Evolutionary conservation across 2,329 filamentous ascomycete species (phyloP).

Genomic region (Colletotrichum incanum): DNA sequence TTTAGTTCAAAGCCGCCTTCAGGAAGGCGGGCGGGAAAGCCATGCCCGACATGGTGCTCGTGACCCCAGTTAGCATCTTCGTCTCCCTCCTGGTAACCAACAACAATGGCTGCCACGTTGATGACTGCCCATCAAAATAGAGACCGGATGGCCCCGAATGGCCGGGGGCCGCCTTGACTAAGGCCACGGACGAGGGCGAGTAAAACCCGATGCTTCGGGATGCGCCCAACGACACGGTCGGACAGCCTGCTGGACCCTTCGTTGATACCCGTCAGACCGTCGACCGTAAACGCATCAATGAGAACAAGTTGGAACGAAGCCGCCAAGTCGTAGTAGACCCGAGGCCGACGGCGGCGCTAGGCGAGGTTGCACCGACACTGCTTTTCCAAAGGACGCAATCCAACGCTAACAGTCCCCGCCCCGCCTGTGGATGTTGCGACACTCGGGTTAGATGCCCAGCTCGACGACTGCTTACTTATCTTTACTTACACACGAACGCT

Average conservation of each 20-base stretch:
- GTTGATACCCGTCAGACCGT: background rate
- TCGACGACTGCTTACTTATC: background rate
- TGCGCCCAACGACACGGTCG: conserved; percentile 24
- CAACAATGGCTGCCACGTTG: conserved; percentile 37
- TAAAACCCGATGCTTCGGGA: conserved; percentile 25
- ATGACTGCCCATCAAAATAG: conserved; percentile 34
- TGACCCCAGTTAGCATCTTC: conserved; percentile 6
- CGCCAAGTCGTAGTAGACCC: background rate
- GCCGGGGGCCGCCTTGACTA: conserved; percentile 25
- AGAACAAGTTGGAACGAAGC: conserved; percentile 10
- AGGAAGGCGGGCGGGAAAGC: too few relatives aligned
- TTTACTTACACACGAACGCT: background rate
- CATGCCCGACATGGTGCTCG: background rate
- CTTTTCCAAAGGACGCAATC: background rate
- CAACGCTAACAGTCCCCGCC: conserved; percentile 4
- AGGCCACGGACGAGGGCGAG: conserved; percentile 19
- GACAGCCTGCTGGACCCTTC: conserved; percentile 7
- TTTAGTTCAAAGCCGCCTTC: too few relatives aligned
- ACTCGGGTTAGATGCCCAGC: background rate
- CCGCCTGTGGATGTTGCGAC: conserved; percentile 8
- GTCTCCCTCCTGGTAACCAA: background rate
- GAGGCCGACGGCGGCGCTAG: conserved; percentile 14
- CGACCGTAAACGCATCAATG: conserved; percentile 33
- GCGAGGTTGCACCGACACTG: conserved; percentile 3
- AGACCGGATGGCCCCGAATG: conserved; percentile 13